These are phyloP conservation scores for Phyllosticta citriasiana DNA, from an alignment of 2,329 filamentous ascomycete species.

Conservation along the genomic window DNA sequence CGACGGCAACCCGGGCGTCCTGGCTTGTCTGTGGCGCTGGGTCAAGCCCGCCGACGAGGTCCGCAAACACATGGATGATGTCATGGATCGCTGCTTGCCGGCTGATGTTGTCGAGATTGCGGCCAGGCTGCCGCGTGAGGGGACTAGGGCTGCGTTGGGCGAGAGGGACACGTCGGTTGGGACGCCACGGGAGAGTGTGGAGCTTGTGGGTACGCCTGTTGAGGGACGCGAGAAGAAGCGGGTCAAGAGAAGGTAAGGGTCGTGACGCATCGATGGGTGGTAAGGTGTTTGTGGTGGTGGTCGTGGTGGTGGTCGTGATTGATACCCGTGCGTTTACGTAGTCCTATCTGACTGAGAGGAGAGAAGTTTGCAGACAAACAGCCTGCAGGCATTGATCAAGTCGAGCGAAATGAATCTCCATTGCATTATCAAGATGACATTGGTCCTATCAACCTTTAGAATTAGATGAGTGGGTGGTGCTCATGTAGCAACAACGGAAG, in stretches of 20 bases:
- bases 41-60: conserved; percentile 37
- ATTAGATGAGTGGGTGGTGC: too few relatives aligned
- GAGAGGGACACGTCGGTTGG: not conserved
- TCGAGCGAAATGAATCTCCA: too few relatives aligned
- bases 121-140: conserved; percentile 41
- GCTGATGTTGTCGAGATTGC: conserved; percentile 47
- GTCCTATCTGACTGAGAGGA: too few relatives aligned
- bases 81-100: conserved; percentile 46
- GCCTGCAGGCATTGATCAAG: too few relatives aligned
- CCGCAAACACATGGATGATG: conserved; percentile 28
- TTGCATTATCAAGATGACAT: too few relatives aligned
- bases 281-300: too few relatives aligned
- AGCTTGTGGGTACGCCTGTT: not conserved
- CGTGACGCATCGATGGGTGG: too few relatives aligned
- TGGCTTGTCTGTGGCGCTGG: conserved; percentile 46
- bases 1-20: conserved; percentile 36
- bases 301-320: too few relatives aligned
- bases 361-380: too few relatives aligned
- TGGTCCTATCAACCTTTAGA: too few relatives aligned
- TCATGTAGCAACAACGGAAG: too few relatives aligned
- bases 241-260: not conserved
- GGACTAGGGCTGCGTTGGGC: conserved; percentile 15
- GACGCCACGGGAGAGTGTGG: not conserved
- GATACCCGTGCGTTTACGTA: too few relatives aligned
- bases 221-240: conserved; percentile 2